A percentile compares a stretch with the other conserved stretches of the same genome.
These are phyloP conservation scores for Ambrosiella cleistominuta DNA, from an alignment of 2,329 filamentous ascomycete genomes.

Conservation along the genomic window DNA sequence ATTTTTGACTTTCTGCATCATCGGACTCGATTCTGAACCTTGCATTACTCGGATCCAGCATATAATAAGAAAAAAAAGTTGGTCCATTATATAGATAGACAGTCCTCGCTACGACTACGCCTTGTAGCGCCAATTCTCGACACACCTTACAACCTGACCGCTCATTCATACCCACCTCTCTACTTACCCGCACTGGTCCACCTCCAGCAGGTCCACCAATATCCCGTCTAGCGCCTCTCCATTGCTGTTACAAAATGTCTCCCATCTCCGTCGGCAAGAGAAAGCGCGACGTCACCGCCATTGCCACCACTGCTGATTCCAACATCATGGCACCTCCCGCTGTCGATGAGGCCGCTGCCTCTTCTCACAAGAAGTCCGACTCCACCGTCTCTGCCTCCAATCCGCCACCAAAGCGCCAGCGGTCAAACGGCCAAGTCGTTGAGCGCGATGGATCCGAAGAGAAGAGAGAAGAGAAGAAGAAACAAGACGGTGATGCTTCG, in stretches of 20 bases:
- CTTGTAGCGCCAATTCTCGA: background rate
- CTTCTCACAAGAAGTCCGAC: conserved; percentile 20
- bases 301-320: background rate
- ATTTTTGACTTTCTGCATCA: too few relatives aligned
- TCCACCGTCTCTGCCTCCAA: conserved; percentile 27
- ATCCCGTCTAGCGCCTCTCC: background rate
- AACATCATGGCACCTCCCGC: conserved; percentile 19
- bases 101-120: background rate
- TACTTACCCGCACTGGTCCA: background rate
- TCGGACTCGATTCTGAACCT: too few relatives aligned
- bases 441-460: conserved; percentile 24
- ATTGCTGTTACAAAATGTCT: conserved; percentile 30
- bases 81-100: background rate
- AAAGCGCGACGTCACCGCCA: conserved; percentile 40
- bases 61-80: too few relatives aligned
- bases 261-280: conserved; percentile 49
- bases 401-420: conserved; percentile 56
- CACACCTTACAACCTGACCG: background rate
- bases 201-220: background rate
- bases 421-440: conserved; percentile 41
- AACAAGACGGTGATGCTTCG: conserved; percentile 20
- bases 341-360: conserved; percentile 25
- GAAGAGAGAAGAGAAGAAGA: background rate
- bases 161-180: background rate
- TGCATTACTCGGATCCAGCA: too few relatives aligned